phyloP scores from a whole-genome alignment of 2,329 filamentous ascomycete species.

The Penicillium sp. region DNA sequence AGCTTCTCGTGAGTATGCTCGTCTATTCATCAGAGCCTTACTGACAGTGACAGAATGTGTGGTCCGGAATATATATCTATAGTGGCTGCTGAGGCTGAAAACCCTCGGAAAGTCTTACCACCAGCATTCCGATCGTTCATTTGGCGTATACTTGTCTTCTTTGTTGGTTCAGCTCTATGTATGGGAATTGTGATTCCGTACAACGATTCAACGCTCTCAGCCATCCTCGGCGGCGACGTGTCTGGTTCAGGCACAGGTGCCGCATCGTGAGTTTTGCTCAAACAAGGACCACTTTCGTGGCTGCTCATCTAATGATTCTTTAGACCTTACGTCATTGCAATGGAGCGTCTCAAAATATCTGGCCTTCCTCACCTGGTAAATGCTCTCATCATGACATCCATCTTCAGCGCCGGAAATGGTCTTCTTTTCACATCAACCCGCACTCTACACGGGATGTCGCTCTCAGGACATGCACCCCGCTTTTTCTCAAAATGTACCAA shows the following conservation, averaged over 20 bases:
- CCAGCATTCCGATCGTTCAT: conserved; percentile 73
- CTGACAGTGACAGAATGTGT: conserved; percentile 45
- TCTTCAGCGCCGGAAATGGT: conserved; percentile 65
- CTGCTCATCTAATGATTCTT: background rate
- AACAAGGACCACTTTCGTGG: no score
- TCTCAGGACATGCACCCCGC: conserved; percentile 61
- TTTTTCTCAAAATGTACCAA: conserved; percentile 52
- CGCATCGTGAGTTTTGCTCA: conserved; percentile 34
- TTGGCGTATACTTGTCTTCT: conserved; percentile 73
- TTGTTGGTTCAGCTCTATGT: conserved; percentile 67
- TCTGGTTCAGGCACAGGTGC: conserved; percentile 57
- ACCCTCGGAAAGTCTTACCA: conserved; percentile 67
- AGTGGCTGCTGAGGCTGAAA: conserved; percentile 66
- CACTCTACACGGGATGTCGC: conserved; percentile 63
- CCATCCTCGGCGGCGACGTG: conserved; percentile 48
- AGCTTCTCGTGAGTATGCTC: conserved; percentile 52
- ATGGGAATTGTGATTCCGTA: conserved; percentile 70
- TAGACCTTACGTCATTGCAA: conserved; percentile 63
- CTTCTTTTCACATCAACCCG: conserved; percentile 64
- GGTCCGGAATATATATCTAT: conserved; percentile 64
- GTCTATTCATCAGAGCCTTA: background rate
- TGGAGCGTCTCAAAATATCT: conserved; percentile 61
- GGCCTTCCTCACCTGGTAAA: conserved; percentile 68
- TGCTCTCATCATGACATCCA: conserved; percentile 65
- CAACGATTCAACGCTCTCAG: conserved; percentile 59